A percentile compares a stretch with the other conserved stretches of the same genome.
phyloP scores from a whole-genome alignment of 192 early-diverging fungal species.

The Chytriomyces hyalinus region DNA sequence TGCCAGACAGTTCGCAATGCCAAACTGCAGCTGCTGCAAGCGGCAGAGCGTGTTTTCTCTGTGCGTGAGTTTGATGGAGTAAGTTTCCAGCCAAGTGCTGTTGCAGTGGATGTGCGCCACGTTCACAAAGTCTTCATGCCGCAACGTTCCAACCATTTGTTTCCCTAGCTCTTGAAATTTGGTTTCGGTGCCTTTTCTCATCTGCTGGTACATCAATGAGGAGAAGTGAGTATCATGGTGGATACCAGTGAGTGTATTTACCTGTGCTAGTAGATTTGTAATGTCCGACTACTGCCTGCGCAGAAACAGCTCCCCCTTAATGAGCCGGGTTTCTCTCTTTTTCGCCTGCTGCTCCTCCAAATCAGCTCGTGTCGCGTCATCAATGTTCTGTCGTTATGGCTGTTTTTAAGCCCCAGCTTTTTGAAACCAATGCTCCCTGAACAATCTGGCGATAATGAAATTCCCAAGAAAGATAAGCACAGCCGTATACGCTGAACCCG shows the following conservation, averaged over 20 bases:
- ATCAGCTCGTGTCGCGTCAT: constrained; percentile 53
- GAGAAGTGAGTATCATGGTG: background rate
- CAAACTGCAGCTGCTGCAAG: constrained; percentile 55
- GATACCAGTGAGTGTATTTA: background rate
- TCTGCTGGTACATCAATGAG: constrained; percentile 21
- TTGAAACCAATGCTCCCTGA: constrained; percentile 36
- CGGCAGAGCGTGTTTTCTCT: constrained; percentile 60
- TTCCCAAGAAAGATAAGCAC: constrained; percentile 55
- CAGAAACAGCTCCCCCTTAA: constrained; percentile 54
- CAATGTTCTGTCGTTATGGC: constrained; percentile 44
- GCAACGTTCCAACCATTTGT: constrained; percentile 44
- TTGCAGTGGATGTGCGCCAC: constrained; percentile 46
- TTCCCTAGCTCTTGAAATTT: constrained; percentile 49
- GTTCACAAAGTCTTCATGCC: constrained; percentile 54
- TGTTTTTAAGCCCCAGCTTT: background rate
- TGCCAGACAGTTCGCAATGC: constrained; percentile 50
- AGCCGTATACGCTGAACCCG: constrained; percentile 46
- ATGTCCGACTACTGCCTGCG: constrained; percentile 52
- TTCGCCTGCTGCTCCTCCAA: constrained; percentile 29
- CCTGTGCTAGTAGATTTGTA: constrained; percentile 47
- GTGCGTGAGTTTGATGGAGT: constrained; percentile 54
- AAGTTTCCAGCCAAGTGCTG: constrained; percentile 58
- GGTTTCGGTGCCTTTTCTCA: constrained; percentile 23
- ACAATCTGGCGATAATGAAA: constrained; percentile 58
- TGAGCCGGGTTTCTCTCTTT: constrained; percentile 32